phyloP scores from a whole-genome alignment of 345 rosid species.

The Bretschneidera sinensis region DNA sequence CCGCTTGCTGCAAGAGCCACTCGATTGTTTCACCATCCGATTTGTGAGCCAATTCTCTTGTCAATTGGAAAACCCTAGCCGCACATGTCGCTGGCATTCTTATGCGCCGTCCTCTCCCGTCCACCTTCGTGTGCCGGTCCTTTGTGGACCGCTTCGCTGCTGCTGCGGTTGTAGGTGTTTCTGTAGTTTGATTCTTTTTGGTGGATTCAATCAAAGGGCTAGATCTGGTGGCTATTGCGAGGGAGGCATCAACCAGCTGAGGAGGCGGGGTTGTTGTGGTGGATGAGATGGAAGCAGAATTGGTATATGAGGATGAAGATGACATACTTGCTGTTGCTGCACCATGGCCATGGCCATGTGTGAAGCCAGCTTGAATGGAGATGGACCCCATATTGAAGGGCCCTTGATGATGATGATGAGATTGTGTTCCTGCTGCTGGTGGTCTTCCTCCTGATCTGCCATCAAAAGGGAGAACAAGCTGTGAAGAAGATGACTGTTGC shows the following conservation, averaged over 20 bases:
- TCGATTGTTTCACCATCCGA: slow-evolving; percentile 77
- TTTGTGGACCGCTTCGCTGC: slow-evolving; percentile 68
- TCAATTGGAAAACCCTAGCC: slow-evolving; percentile 76
- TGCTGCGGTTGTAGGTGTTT: slow-evolving; percentile 11
- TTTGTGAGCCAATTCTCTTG: slow-evolving; percentile 71
- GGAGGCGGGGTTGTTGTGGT: slow-evolving; percentile 22
- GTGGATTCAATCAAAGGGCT: slow-evolving; percentile 33
- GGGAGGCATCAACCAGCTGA: slow-evolving; percentile 56
- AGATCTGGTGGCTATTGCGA: slow-evolving; percentile 75
- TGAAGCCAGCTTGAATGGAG: slow-evolving; percentile 28
- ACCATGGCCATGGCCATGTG: not conserved
- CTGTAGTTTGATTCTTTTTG: slow-evolving; percentile 22
- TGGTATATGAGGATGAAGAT: slow-evolving; percentile 19
- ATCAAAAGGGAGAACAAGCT: slow-evolving; percentile 28
- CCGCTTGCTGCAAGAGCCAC: slow-evolving; percentile 76
- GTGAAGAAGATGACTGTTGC: slow-evolving; percentile 15
- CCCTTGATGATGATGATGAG: slow-evolving; percentile 4
- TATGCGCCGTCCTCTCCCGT: slow-evolving; percentile 71
- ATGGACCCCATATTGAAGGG: slow-evolving; percentile 39
- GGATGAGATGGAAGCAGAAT: slow-evolving; percentile 24
- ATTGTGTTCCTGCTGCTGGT: slow-evolving; percentile 2
- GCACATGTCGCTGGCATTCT: slow-evolving; percentile 86
- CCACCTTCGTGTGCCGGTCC: slow-evolving; percentile 72
- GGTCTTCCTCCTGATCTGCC: slow-evolving; percentile 37
- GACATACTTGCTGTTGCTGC: too few species aligned